Evolutionary conservation across 2,329 filamentous ascomycete genomes (phyloP), one percentile per base, ranked within the genome.

Genomic region (Diplodia intermedia): DNA sequence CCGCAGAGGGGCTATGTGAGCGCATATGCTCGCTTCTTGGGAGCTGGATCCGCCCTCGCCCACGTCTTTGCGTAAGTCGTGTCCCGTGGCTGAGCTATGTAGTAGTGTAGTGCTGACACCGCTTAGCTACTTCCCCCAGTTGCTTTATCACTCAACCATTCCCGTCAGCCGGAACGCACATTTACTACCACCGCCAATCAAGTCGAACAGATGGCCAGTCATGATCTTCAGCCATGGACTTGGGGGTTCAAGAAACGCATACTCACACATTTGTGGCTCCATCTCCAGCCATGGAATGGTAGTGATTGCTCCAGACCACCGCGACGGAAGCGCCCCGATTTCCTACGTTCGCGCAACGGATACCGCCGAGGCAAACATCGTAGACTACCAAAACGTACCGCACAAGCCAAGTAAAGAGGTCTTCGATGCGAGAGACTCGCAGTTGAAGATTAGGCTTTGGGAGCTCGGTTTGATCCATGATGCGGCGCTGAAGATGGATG

Each of bases 161-260:
- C 91, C 91, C 6, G 90, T 88, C 31, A 84, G 88, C 71, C 89
- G 91, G 72, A 91, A 93, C 75, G 91, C 91, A 12, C 82, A 85
- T 6, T 78, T 94, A 8, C 84, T 89, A 47, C 75, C 79, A 38
- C 77, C 82, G 26, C 77, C 78, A 1, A 82, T 75, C 69, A 82
- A 69, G 74, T 87, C 69, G 69, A 81, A 83, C 67, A 82, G 88
- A 80, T 95, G 91, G 90, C 92, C 93, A 0, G 90, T 92, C 0
- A 89, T 93, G 82, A 83, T 97, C 70, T 96, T 97, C 79, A 95
- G 92, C 1, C 93, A 97, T 75, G 93, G 93, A 0, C 83, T 97
- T 1, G 93, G 91, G 47, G 93, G 93, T 47, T 90, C 88, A 69
- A 86, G 91, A 71, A 95, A 95, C 74, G 88, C 91, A 12, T 97